Conservation (phyloP, 345 rosid species). For the Salix exigua region DNA sequence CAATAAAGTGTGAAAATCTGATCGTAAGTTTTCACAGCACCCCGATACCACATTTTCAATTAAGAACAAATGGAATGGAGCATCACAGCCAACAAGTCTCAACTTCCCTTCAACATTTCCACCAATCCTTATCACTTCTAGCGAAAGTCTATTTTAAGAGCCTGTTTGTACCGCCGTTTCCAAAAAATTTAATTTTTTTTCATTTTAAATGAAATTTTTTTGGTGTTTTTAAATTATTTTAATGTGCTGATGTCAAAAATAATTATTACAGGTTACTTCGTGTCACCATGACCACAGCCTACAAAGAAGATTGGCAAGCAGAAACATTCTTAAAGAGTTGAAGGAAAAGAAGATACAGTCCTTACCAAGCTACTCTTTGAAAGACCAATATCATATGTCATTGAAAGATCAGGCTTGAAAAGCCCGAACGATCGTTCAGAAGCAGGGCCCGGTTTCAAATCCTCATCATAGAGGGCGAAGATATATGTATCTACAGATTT, state of each 20-base stretch:
- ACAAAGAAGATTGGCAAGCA: neutral
- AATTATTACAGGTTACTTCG: neutral
- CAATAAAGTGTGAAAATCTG: neutral
- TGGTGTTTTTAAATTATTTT: too few species aligned
- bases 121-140: neutral
- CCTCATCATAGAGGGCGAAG: constrained; percentile 85
- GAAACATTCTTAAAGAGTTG: neutral
- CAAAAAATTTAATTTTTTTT: too few species aligned
- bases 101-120: neutral
- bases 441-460: constrained; percentile 70
- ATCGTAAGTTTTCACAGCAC: neutral
- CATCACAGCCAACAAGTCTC: neutral
- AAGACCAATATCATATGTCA: constrained; percentile 65
- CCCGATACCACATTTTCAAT: neutral
- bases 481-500: constrained; percentile 85
- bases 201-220: too few species aligned
- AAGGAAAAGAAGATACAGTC: constrained; percentile 5
- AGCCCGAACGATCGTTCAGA: constrained; percentile 84
- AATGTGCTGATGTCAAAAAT: too few species aligned
- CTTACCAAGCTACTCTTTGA: constrained; percentile 68
- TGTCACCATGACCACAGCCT: neutral
- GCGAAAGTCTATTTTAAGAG: neutral
- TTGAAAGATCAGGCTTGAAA: constrained; percentile 67
- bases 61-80: neutral
- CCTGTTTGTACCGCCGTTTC: too few species aligned